phyloP scores from a whole-genome alignment of 805 yeast species.

The Zygoascus tannicola region DNA sequence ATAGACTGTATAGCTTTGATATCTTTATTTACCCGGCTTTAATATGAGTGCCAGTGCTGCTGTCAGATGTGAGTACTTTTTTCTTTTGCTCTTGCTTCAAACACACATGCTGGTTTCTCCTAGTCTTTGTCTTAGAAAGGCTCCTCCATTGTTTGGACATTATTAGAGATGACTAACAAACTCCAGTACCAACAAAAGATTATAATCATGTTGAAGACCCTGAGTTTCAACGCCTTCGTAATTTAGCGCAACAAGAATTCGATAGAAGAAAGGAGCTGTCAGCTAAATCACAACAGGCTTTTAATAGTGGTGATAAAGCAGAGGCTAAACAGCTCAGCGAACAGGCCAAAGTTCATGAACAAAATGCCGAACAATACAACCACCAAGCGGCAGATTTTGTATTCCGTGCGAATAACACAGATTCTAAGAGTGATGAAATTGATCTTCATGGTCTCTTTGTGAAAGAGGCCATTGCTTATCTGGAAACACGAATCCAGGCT shows the following conservation, averaged over 20 bases:
- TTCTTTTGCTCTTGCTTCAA: too few relatives aligned
- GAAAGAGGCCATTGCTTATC: constrained; percentile 72
- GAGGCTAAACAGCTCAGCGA: constrained; percentile 66
- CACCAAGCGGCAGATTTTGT: constrained; percentile 76
- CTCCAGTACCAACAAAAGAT: constrained; percentile 16
- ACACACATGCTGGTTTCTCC: too few relatives aligned
- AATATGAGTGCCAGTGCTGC: constrained; percentile 2
- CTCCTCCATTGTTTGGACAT: too few relatives aligned
- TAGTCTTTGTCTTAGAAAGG: too few relatives aligned
- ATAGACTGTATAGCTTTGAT: too few relatives aligned
- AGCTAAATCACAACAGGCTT: constrained; percentile 68
- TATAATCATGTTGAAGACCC: constrained; percentile 33
- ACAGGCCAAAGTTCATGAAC: constrained; percentile 50
- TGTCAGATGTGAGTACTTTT: constrained; percentile 6
- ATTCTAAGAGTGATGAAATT: constrained; percentile 75
- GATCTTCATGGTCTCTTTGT: constrained; percentile 90
- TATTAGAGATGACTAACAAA: too few relatives aligned
- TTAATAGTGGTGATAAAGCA: constrained; percentile 59
- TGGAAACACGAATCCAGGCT: constrained; percentile 63
- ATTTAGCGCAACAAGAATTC: constrained; percentile 59
- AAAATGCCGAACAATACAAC: constrained; percentile 60
- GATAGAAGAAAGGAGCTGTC: constrained; percentile 46
- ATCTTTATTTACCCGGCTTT: too few relatives aligned
- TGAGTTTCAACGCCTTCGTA: constrained; percentile 51
- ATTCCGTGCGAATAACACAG: constrained; percentile 79